Base-by-base conservation (phyloP, 2,329 filamentous ascomycete genomes). In the Arthrobotrys sinensis region DNA sequence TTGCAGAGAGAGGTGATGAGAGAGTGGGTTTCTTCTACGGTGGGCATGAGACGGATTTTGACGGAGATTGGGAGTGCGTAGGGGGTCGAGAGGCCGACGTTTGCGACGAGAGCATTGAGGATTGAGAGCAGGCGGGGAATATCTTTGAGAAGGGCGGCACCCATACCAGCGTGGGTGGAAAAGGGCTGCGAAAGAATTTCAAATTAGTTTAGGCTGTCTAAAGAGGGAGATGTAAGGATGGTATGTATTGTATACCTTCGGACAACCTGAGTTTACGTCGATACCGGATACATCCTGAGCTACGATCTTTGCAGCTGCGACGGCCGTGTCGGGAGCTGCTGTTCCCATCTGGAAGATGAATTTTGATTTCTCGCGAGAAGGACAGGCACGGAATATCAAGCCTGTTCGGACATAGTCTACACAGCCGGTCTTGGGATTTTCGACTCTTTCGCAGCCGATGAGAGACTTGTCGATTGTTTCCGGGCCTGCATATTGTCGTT, bases 181-280 rank as follows among this genome's bases (percentile, higher is more conserved):
- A 99, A 99, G 0, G 95, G 93, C 85, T 76, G 8, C 10, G 34
- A 12, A 16, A 52, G 16, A 14, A 38, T 40, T 53, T 19, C n/a
- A n/a, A 36, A 40, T 60, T 43, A 14, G 4, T 14, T 19, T 5
- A 28, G 7, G 34, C 32, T 57, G 32, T 55, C 32, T 53, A 34
- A n/a, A 4, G 32, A 16, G 12, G n/a, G 21, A 36, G 12, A 19
- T 21, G 19, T 19, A 16, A 12, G 16, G 24, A 53, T 38, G 60
- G 32, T 19, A 8, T 16, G 19, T 50, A 11, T n/a, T 40, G 16
- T 1, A 46, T 80, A 81, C 80, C 76, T 99, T 99, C 0, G 96
- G 96, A 83, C 96, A 99, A n/a, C 96, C 96, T 0, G 96, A 94
- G 84, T 99, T 99, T 79, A 99, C 92, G 84, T 98, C 96, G 81